Conservation (phyloP, 2,329 filamentous ascomycete genomes). For the Penicillium sp. region DNA sequence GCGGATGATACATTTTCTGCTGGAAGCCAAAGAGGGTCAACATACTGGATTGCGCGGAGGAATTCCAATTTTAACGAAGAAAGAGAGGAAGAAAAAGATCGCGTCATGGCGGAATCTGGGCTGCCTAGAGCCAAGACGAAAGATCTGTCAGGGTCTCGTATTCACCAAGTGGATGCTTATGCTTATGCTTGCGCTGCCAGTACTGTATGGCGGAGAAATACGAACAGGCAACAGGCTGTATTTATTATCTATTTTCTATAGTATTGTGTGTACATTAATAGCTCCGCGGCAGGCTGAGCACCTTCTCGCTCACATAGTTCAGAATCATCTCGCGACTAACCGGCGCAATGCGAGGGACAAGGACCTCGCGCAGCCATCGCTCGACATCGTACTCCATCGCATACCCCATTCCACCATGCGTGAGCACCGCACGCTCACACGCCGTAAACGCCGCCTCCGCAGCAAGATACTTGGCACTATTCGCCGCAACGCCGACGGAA, state of each 20-base stretch:
- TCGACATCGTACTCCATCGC: slow-evolving; percentile 68
- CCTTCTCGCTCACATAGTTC: slow-evolving; percentile 52
- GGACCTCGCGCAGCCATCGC: slow-evolving; percentile 62
- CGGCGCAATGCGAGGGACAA: slow-evolving; percentile 64
- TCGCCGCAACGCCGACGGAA: slow-evolving; percentile 67
- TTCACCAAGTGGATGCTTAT: not conserved
- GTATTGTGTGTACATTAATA: slow-evolving; percentile 35
- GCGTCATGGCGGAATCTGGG: not conserved
- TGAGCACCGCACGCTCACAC: slow-evolving; percentile 62
- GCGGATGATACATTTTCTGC: not conserved
- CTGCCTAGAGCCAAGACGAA: not conserved
- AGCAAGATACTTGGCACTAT: slow-evolving; percentile 71
- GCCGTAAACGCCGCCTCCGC: slow-evolving; percentile 66
- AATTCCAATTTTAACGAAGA: not conserved
- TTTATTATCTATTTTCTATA: not conserved
- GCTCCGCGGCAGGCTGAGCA: slow-evolving; percentile 48
- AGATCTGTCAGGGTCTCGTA: not conserved
- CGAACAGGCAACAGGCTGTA: not conserved
- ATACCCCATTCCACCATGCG: slow-evolving; percentile 68
- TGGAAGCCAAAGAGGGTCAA: not conserved
- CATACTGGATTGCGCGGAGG: not conserved
- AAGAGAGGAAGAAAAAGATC: not conserved
- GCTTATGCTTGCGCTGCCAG: too few relatives aligned
- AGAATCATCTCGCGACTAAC: slow-evolving; percentile 59
- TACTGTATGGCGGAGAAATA: too few relatives aligned